These are phyloP conservation scores for Tremella fuciformis DNA, from an alignment of 768 basidiomycete genomes.

Conservation along the genomic window DNA sequence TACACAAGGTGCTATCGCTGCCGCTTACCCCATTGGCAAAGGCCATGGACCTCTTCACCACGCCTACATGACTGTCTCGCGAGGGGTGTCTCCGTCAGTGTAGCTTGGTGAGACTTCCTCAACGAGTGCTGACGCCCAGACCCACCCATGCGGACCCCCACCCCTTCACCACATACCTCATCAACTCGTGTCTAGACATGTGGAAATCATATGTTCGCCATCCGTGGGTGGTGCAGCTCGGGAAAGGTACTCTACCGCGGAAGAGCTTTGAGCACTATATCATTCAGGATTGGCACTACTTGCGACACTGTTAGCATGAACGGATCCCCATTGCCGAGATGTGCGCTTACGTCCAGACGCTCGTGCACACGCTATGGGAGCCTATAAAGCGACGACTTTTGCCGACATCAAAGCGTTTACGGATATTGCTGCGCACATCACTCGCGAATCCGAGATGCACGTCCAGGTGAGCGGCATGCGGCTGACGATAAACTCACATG, in stretches of 20 bases:
- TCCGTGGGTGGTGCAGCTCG: constrained; percentile 74
- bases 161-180: constrained; percentile 67
- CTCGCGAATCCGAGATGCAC: constrained; percentile 71
- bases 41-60: constrained; percentile 88
- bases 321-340: not conserved
- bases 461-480: constrained; percentile 49
- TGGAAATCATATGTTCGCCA: constrained; percentile 63
- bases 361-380: constrained; percentile 63
- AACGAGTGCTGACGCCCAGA: constrained; percentile 50
- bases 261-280: constrained; percentile 79
- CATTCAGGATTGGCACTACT: constrained; percentile 55
- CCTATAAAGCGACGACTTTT: constrained; percentile 70
- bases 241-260: constrained; percentile 64
- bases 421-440: constrained; percentile 63
- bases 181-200: constrained; percentile 54
- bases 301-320: constrained; percentile 55
- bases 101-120: not conserved
- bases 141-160: constrained; percentile 63
- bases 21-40: constrained; percentile 65
- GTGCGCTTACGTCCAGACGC: constrained; percentile 31
- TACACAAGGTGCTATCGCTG: constrained; percentile 70
- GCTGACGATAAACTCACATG: not conserved
- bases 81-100: constrained; percentile 61
- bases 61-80: constrained; percentile 60
- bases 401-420: constrained; percentile 63